Base-by-base conservation (phyloP, 2,329 filamentous ascomycete species). In the Hypoxylon sp. region DNA sequence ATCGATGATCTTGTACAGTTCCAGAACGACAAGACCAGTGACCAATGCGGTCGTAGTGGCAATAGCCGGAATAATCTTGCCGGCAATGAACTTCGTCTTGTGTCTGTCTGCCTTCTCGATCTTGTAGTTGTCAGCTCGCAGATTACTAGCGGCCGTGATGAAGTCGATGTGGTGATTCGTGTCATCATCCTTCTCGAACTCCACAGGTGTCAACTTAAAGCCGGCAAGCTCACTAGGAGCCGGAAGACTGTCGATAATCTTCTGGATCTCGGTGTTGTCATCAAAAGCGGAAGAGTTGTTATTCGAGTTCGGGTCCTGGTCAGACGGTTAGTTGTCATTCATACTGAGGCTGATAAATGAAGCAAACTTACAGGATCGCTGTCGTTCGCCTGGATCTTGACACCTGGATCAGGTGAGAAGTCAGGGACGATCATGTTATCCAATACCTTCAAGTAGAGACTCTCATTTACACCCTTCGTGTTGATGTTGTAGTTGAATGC, bases 41-140 rank as follows among this genome's bases (percentile, higher is more conserved):
- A 98, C 95, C 63, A 99, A 85, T 2, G 96, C 95, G 2, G 96
- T 99, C 0, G 96, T 98, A 2, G 96, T 99, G 48, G 96, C 96
- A 80, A 99, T 99, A 49, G 96, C 96, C 21, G 96, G 96, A 72
- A 99, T 99, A 74, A 99, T 99, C 88, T 99, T 99, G 79, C 96
- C 96, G 32, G 96, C 97, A 78, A 99, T 99, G 81, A 99, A 98
- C 85, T 99, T 99, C 68, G 95, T 99, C 90, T 96, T 97, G 86
- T 98, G 96, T 68, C 93, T 89, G 78, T 99, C 95, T 0, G 96
- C 94, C 70, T 90, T 87, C 76, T 93, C 89, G 73, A 99, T 99
- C 80, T 96, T 97, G 87, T 99, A 99, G 84, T 99, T 99, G 81
- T 97, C 92, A 0, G 96, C 96, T 66, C 97, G 93, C 66, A 99